Conservation (phyloP, 306 rosid genomes). For the Cicer chorassanicum region DNA sequence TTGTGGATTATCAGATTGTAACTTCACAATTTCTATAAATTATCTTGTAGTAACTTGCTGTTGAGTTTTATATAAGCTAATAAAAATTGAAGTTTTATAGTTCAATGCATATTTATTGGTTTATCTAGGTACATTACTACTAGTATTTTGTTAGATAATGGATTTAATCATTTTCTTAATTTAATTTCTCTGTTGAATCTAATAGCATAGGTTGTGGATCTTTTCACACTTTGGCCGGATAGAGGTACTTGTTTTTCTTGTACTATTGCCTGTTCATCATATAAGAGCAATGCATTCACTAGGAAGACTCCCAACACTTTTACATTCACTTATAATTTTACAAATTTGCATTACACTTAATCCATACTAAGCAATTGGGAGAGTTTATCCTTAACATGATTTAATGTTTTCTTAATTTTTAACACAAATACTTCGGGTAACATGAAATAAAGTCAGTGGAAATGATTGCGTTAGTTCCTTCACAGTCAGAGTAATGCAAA, state of each 20-base stretch:
- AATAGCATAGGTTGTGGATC: constrained; percentile 80
- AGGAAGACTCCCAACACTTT: not conserved
- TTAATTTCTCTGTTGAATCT: constrained; percentile 32
- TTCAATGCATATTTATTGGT: constrained; percentile 27
- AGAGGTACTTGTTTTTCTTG: constrained; percentile 66
- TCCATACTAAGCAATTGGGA: not conserved
- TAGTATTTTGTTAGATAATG: not conserved
- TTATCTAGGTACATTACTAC: constrained; percentile 21
- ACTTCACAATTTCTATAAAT: not conserved
- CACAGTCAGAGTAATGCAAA: constrained; percentile 94
- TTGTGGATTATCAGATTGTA: constrained; percentile 1
- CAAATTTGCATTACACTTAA: not conserved
- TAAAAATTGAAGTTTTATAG: constrained; percentile 30
- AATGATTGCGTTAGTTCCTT: constrained; percentile 88
- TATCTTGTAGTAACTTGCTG: not conserved
- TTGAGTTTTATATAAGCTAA: not conserved
- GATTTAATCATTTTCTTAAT: constrained; percentile 22
- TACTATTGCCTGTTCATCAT: constrained; percentile 11
- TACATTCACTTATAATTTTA: constrained; percentile 16
- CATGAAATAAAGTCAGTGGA: constrained; percentile 72
- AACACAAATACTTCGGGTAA: constrained; percentile 36
- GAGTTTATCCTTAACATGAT: constrained; percentile 14
- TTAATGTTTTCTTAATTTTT: constrained; percentile 24
- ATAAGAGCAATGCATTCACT: not conserved
- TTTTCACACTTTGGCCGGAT: constrained; percentile 93